phyloP scores from a whole-genome alignment of 371 early-diverging fungal genomes.

The Furculomyces boomerangus region DNA sequence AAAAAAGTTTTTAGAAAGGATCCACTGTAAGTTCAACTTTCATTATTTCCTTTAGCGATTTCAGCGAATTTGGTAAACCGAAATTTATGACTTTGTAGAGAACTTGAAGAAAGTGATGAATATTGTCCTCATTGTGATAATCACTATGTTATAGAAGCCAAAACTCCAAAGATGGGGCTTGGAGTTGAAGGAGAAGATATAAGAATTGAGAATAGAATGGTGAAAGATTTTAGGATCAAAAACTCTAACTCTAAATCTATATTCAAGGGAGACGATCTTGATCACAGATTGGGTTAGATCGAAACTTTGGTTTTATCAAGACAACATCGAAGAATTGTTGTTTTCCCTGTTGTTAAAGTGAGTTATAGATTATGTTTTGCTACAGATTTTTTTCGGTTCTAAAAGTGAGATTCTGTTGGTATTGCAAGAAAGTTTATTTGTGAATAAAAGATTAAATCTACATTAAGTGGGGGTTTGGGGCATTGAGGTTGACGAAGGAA shows the following conservation, averaged over 20 bases:
- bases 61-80: too few relatives aligned
- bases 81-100: slow-evolving; percentile 21
- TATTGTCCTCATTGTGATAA: slow-evolving; percentile 97
- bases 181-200: slow-evolving; percentile 86
- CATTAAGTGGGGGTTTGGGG: too few relatives aligned
- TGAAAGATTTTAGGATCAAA: slow-evolving; percentile 20
- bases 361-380: too few relatives aligned
- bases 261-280: slow-evolving; percentile 6
- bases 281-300: slow-evolving; percentile 10
- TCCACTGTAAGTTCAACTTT: slow-evolving; percentile 33
- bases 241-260: slow-evolving; percentile 1
- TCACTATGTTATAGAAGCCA: slow-evolving; percentile 85
- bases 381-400: too few relatives aligned
- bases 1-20: slow-evolving; percentile 92
- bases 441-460: too few relatives aligned
- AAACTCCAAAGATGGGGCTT: slow-evolving; percentile 59
- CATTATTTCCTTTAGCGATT: too few relatives aligned
- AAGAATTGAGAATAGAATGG: slow-evolving; percentile 29
- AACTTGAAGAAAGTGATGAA: slow-evolving; percentile 87
- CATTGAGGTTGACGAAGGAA: too few relatives aligned
- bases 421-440: too few relatives aligned
- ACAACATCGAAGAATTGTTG: too few relatives aligned
- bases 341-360: too few relatives aligned
- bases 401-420: too few relatives aligned
- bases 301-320: too few relatives aligned